Base-by-base conservation (phyloP, 2,329 filamentous ascomycete genomes). In the Beauveria asiatica region DNA sequence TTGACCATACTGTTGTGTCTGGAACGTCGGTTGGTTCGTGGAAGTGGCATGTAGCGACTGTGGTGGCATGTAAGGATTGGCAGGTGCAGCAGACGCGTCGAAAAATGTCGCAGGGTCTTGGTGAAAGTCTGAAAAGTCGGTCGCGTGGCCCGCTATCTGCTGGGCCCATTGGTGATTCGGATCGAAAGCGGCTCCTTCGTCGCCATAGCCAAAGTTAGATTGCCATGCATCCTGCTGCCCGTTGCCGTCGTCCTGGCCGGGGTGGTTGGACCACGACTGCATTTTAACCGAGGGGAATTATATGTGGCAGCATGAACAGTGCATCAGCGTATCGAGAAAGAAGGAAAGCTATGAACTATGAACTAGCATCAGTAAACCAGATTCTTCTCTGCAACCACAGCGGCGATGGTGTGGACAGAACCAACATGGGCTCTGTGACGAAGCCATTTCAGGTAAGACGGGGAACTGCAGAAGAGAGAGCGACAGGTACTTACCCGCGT, bases 231-330 rank as follows among this genome's bases (percentile, higher is more conserved):
- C 67, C 57, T 70, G 69, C 59, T 70, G 69, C 59, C 69, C 72
- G 60, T 73, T 70, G 56, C 70, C 65, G 65, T 72, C 74, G 57
- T 69, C 72, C 65, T 75, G 73, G 65, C 70, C 68, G 61, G 69
- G 65, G 60, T 68, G 65, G 60, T 68, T 69, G 45, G 72, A 64
- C 74, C 74, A 76, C 62, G 74, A 73, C 70, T 76, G 74, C 74
- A 76, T 76, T 63, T 67, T 70, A 68, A 61, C 51, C 30, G 25
- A 41, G 50, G 61, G 64, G 62, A 64, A 63, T 60, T 60, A 60
- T 55, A 19, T 21, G 39, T 16, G 33, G 13, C 52, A 50, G 51
- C 46, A 61, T 57, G 33, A 44, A 46, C 53, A 53, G 25, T 39
- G 46, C 53, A 61, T 57, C 41, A 42, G 48, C 19, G 48, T 6